Conservation (phyloP, 1,284 basidiomycete species). For the Rhizoctonia solani region DNA sequence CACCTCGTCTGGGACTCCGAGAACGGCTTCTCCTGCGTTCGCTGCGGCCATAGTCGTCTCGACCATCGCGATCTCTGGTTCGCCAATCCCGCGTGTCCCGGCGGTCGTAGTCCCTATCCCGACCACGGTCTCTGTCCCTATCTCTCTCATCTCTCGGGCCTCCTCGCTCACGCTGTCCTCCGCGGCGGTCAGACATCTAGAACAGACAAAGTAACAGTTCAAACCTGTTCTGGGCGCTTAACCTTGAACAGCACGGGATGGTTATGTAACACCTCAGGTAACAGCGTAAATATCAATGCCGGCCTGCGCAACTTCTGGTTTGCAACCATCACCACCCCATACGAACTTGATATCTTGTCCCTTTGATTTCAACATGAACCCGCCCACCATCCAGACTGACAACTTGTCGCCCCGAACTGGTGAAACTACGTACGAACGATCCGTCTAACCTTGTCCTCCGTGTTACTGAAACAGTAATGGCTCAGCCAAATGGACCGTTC, state of each 20-base stretch:
- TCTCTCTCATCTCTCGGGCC: constrained; percentile 44
- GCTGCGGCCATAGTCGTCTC: constrained; percentile 38
- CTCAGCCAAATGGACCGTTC: constrained; percentile 5
- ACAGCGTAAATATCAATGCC: constrained; percentile 10
- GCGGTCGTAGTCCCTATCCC: constrained; percentile 40
- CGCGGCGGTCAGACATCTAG: constrained; percentile 31
- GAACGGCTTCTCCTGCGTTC: constrained; percentile 42
- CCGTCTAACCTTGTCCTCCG: not conserved
- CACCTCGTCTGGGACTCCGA: constrained; percentile 28
- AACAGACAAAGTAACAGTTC: not conserved
- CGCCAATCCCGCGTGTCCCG: constrained; percentile 36
- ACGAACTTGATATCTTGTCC: not conserved
- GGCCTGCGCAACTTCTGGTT: not conserved
- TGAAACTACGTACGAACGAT: constrained; percentile 1
- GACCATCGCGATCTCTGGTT: constrained; percentile 37
- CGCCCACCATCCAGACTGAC: constrained; percentile 31
- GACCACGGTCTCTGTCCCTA: constrained; percentile 48
- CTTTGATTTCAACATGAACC: not conserved
- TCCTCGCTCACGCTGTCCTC: constrained; percentile 24
- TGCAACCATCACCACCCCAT: constrained; percentile 17
- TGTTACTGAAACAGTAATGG: constrained; percentile 17
- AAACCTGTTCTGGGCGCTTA: not conserved
- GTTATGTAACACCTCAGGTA: too few species aligned
- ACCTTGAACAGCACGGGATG: not conserved
- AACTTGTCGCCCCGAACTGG: constrained; percentile 12